A percentile compares a stretch with the other conserved stretches of the same genome.
Evolutionary conservation across 2,329 filamentous ascomycete species (phyloP).

Genomic region (Colletotrichum abscissum): DNA sequence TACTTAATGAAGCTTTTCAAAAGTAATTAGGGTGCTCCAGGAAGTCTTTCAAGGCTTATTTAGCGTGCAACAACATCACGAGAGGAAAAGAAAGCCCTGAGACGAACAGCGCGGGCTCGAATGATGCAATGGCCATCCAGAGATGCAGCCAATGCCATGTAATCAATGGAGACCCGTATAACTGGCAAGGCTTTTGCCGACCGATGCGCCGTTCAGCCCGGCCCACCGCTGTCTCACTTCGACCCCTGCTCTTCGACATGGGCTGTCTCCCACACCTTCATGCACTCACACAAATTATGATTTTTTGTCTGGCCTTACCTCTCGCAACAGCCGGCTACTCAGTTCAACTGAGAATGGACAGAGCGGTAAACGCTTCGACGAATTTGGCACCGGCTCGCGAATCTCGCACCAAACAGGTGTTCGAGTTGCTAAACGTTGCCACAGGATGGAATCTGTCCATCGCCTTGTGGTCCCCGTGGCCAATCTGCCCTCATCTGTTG

Average conservation of each 20-base stretch:
- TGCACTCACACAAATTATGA: constrained; percentile 33
- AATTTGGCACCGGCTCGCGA: not conserved
- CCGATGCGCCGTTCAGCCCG: constrained; percentile 37
- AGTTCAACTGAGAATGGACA: not conserved
- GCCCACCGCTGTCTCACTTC: constrained; percentile 36
- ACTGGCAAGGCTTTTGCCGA: constrained; percentile 38
- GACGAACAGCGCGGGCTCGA: constrained; percentile 19
- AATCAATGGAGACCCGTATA: constrained; percentile 30
- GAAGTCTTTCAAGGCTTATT: constrained; percentile 3
- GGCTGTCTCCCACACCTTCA: constrained; percentile 39
- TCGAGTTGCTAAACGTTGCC: not conserved
- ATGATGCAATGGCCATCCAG: constrained; percentile 34
- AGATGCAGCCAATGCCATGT: constrained; percentile 32
- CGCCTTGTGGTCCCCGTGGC: not conserved
- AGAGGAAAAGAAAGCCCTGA: constrained; percentile 22
- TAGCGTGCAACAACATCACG: constrained; percentile 6
- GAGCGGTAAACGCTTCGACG: constrained; percentile 2
- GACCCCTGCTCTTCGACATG: constrained; percentile 37
- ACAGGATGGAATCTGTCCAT: not conserved
- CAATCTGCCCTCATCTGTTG: not conserved
- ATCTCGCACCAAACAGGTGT: not conserved
- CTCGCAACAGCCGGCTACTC: not conserved
- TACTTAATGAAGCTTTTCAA: constrained; percentile 7
- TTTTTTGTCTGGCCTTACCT: constrained; percentile 15
- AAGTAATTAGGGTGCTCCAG: not conserved